Conservation (phyloP, 192 early-diverging fungal species). For the Linnemannia elongata region DNA sequence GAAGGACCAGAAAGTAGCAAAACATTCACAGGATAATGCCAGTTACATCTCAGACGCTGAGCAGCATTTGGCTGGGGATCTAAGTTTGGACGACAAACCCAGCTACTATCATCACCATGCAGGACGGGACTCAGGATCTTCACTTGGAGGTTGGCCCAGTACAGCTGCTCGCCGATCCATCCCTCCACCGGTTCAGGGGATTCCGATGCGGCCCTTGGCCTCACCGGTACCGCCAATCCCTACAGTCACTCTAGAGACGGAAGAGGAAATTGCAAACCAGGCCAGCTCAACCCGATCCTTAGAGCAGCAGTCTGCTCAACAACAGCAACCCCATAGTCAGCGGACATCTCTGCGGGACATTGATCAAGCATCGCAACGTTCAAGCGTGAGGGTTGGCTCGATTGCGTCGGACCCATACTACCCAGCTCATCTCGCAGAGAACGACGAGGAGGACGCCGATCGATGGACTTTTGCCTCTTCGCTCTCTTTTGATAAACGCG, state of each 20-base stretch:
- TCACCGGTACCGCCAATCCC: not conserved
- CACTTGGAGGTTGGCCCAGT: conserved; percentile 21
- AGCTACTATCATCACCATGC: conserved; percentile 22
- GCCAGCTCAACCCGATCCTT: conserved; percentile 12
- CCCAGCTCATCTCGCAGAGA: conserved; percentile 33
- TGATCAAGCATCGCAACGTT: not conserved
- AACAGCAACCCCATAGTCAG: not conserved
- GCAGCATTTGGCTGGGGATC: conserved; percentile 15
- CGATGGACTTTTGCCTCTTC: conserved; percentile 59
- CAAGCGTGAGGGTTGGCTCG: conserved; percentile 13
- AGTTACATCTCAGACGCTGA: conserved; percentile 31
- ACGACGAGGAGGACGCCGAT: conserved; percentile 56
- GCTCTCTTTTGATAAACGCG: conserved; percentile 37
- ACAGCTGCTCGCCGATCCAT: conserved; percentile 1
- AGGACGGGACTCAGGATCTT: conserved; percentile 31
- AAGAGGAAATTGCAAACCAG: not conserved
- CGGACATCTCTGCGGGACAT: not conserved
- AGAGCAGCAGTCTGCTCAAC: not conserved
- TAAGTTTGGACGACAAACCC: conserved; percentile 32
- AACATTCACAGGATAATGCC: conserved; percentile 11
- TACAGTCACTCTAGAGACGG: not conserved
- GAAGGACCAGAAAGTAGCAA: not conserved
- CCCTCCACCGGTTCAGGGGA: conserved; percentile 6
- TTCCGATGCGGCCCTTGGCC: conserved; percentile 21
- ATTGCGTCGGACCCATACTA: conserved; percentile 33